Evolutionary conservation across 108 stramenopile species (phyloP).

Genomic region (Chaetoceros muelleri): DNA sequence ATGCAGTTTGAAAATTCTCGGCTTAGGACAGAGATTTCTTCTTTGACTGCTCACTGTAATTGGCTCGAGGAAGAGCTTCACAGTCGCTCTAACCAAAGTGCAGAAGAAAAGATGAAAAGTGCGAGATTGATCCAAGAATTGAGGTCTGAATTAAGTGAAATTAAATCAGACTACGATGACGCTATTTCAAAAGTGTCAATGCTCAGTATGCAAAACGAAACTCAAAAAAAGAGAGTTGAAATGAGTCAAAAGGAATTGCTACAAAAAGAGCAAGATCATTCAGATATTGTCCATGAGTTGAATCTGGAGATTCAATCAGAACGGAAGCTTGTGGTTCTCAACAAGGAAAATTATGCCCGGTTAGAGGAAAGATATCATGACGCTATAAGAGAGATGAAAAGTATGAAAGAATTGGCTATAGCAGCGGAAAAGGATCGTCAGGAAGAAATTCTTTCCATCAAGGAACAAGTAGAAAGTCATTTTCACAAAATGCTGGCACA

Average conservation of each 20-base stretch:
- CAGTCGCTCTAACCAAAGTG: slow-evolving; percentile 19
- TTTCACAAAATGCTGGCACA: slow-evolving; percentile 28
- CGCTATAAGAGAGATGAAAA: slow-evolving; percentile 30
- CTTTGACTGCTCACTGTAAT: slow-evolving; percentile 42
- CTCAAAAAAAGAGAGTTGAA: slow-evolving; percentile 29
- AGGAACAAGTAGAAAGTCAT: slow-evolving; percentile 21
- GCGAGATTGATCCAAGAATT: slow-evolving; percentile 23
- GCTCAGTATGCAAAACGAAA: slow-evolving; percentile 19
- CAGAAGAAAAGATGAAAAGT: slow-evolving; percentile 19
- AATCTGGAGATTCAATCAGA: slow-evolving; percentile 45
- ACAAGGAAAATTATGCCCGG: slow-evolving; percentile 48
- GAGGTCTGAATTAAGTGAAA: slow-evolving; percentile 23
- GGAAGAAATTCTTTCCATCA: slow-evolving; percentile 15
- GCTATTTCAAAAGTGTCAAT: slow-evolving; percentile 10
- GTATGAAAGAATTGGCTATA: slow-evolving; percentile 30
- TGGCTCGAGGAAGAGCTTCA: slow-evolving; percentile 58
- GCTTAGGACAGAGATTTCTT: slow-evolving; percentile 54
- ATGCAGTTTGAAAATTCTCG: slow-evolving; percentile 54
- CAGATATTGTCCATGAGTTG: slow-evolving; percentile 21
- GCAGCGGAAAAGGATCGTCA: slow-evolving; percentile 34
- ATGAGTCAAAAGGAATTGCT: slow-evolving; percentile 18
- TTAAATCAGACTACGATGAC: slow-evolving; percentile 22
- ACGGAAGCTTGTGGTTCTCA: slow-evolving; percentile 40
- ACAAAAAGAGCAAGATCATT: slow-evolving; percentile 31
- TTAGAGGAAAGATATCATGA: slow-evolving; percentile 32